Percentiles rank a stretch among this genome's conserved stretches.
phyloP scores from a whole-genome alignment of 1,139 yeast species.

The Candida freyschussii region DNA sequence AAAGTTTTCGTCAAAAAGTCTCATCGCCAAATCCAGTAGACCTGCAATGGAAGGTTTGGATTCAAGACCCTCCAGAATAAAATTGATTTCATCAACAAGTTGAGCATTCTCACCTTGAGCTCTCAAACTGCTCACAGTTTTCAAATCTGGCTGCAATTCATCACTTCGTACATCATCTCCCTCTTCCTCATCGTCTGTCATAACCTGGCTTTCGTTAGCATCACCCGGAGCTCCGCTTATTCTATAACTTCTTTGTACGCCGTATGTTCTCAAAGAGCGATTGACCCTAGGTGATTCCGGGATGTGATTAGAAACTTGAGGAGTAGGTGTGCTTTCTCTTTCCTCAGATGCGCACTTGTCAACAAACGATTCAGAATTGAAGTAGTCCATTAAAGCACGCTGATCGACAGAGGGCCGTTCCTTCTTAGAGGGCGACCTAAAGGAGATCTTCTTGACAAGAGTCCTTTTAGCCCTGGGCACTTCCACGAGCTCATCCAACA shows the following conservation, averaged over 20 bases:
- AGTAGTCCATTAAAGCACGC: slow-evolving; percentile 6
- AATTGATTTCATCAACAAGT: slow-evolving; percentile 31
- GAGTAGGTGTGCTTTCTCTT: not conserved
- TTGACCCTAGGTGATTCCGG: slow-evolving; percentile 8
- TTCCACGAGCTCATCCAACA: slow-evolving; percentile 12
- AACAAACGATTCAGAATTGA: slow-evolving; percentile 2
- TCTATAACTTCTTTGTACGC: slow-evolving; percentile 25
- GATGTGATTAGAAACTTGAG: too few species aligned
- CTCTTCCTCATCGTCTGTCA: not conserved
- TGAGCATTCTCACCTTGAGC: slow-evolving; percentile 34
- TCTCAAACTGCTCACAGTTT: slow-evolving; percentile 28
- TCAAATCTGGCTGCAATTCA: slow-evolving; percentile 3
- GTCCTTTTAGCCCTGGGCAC: slow-evolving; percentile 3
- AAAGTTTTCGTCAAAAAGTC: slow-evolving; percentile 25
- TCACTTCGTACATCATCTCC: slow-evolving; percentile 3
- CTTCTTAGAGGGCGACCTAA: slow-evolving; percentile 9
- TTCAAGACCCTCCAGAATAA: slow-evolving; percentile 33
- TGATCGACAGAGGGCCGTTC: slow-evolving; percentile 3
- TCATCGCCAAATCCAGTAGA: slow-evolving; percentile 28
- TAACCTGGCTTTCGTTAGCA: not conserved
- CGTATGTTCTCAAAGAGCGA: slow-evolving; percentile 20
- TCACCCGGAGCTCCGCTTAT: too few species aligned
- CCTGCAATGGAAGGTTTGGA: slow-evolving; percentile 13
- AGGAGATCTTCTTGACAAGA: slow-evolving; percentile 5
- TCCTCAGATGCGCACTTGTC: not conserved